phyloP scores from a whole-genome alignment of 495 filamentous ascomycete genomes.

The Talaromyces nanjingensis region DNA sequence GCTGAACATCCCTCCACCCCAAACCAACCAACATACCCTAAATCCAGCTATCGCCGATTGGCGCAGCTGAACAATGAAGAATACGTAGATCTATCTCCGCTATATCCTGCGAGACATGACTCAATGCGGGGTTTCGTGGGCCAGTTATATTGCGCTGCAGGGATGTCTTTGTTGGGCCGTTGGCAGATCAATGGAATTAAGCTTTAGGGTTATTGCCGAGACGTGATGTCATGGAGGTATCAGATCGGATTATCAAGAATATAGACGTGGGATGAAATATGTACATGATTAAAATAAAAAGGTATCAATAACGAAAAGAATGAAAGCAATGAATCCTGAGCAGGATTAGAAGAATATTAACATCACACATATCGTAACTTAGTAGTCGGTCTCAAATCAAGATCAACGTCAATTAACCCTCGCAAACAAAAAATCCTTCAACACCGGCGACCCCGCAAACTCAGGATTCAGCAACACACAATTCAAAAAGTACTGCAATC shows the following conservation, averaged over 20 bases:
- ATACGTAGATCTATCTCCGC: too few relatives aligned
- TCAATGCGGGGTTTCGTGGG: neutral
- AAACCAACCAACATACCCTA: too few relatives aligned
- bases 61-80: too few relatives aligned
- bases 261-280: neutral
- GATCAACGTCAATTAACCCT: conserved; percentile 21
- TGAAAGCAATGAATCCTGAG: too few relatives aligned
- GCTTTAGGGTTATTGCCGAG: neutral
- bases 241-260: neutral
- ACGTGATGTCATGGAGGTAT: neutral
- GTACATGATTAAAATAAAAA: neutral
- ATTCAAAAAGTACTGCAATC: conserved; percentile 68
- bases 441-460: conserved; percentile 58
- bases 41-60: neutral
- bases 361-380: neutral
- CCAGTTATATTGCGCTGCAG: neutral
- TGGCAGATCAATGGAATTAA: neutral
- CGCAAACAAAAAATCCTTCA: conserved; percentile 65
- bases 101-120: neutral
- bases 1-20: too few relatives aligned
- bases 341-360: neutral
- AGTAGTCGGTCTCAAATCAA: too few relatives aligned
- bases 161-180: neutral
- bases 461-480: conserved; percentile 63
- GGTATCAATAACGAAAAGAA: neutral